Evolutionary conservation across 1,139 yeast genomes (phyloP).

Genomic region (Starmera stellimalicola): DNA sequence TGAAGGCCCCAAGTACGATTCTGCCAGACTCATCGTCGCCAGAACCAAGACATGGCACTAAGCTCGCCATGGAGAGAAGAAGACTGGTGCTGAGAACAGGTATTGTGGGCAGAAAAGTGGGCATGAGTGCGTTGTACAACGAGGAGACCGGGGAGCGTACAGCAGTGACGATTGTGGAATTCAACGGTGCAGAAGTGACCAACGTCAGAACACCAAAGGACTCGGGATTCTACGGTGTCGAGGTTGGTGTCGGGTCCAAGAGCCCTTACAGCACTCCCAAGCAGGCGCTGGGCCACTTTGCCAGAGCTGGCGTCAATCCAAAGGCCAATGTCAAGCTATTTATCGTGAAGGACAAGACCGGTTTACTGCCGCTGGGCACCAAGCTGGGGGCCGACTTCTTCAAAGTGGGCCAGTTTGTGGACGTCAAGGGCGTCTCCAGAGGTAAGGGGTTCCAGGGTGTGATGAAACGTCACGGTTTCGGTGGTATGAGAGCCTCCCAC

Average conservation of each 20-base stretch:
- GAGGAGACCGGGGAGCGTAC: conserved; percentile 55
- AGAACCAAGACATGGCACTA: conserved; percentile 44
- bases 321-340: conserved; percentile 71
- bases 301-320: conserved; percentile 77
- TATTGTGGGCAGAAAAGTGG: conserved; percentile 70
- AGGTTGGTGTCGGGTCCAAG: conserved; percentile 78
- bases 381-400: conserved; percentile 78
- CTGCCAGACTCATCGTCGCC: conserved; percentile 39
- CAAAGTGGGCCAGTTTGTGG: conserved; percentile 75
- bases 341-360: conserved; percentile 56
- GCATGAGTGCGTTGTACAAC: conserved; percentile 82
- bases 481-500: conserved; percentile 86
- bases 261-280: conserved; percentile 53
- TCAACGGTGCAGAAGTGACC: conserved; percentile 82
- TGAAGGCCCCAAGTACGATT: conserved; percentile 45
- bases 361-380: conserved; percentile 70
- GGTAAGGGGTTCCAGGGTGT: conserved; percentile 99
- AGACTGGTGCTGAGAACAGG: conserved; percentile 75
- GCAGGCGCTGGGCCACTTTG: conserved; percentile 67
- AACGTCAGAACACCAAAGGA: conserved; percentile 56
- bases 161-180: conserved; percentile 80
- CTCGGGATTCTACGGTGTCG: conserved; percentile 79
- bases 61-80: conserved; percentile 51
- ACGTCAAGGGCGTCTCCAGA: conserved; percentile 66
- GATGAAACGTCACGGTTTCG: conserved; percentile 92